Conservation (phyloP, 1,284 basidiomycete species). For the Ganoderma lingzhi region DNA sequence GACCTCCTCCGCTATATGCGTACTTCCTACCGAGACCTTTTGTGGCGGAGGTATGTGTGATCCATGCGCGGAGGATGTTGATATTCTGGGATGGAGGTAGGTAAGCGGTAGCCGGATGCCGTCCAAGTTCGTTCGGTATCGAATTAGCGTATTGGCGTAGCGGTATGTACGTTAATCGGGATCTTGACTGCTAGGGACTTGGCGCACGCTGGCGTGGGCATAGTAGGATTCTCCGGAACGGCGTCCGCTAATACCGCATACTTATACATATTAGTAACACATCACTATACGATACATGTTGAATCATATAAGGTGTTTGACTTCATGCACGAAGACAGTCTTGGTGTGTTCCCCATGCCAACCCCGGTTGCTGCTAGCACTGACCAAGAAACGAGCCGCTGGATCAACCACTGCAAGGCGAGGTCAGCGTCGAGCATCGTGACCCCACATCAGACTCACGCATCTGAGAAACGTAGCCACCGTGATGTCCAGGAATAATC, state of each 20-base stretch:
- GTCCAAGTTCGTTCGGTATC: background rate
- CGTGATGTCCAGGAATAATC: slow-evolving; percentile 97
- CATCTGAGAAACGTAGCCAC: slow-evolving; percentile 92
- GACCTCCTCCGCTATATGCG: slow-evolving; percentile 20
- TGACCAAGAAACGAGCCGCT: slow-evolving; percentile 85
- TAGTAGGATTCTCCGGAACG: background rate
- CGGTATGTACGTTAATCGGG: background rate
- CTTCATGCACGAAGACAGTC: slow-evolving; percentile 91
- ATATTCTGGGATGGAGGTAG: too few species aligned
- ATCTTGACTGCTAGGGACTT: background rate
- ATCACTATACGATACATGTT: slow-evolving; percentile 5
- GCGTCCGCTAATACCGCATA: background rate
- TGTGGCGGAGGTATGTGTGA: slow-evolving; percentile 23
- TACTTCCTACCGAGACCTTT: slow-evolving; percentile 15
- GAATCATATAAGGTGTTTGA: slow-evolving; percentile 61
- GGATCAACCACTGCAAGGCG: slow-evolving; percentile 81
- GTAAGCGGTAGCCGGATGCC: background rate
- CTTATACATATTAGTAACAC: slow-evolving; percentile 1
- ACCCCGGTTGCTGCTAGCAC: slow-evolving; percentile 93
- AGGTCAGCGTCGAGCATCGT: slow-evolving; percentile 7
- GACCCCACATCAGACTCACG: slow-evolving; percentile 49
- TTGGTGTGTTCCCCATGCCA: slow-evolving; percentile 93
- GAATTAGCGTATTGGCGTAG: background rate
- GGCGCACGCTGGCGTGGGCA: slow-evolving; percentile 3
- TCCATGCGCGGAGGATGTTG: background rate